A percentile compares a stretch with the other conserved stretches of the same genome.
Conservation (phyloP, 2,329 filamentous ascomycete species). For the Aspergillus sp. region DNA sequence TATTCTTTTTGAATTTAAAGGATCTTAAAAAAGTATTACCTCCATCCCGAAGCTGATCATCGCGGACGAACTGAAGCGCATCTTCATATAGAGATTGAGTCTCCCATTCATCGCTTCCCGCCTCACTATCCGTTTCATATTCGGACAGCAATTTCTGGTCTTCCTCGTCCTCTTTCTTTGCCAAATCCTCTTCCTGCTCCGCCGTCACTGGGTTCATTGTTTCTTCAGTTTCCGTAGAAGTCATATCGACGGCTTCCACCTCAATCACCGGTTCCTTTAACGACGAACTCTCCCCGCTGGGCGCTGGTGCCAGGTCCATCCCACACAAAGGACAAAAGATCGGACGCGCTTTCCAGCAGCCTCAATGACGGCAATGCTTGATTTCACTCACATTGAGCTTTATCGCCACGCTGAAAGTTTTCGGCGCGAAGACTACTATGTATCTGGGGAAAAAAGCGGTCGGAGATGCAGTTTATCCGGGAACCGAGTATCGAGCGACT, state of each 20-base stretch:
- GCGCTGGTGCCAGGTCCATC: slow-evolving; percentile 35
- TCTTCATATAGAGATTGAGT: slow-evolving; percentile 60
- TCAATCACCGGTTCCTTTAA: slow-evolving; percentile 31
- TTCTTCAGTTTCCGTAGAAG: slow-evolving; percentile 14
- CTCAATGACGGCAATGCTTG: slow-evolving; percentile 17
- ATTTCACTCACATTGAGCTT: slow-evolving; percentile 24
- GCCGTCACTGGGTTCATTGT: slow-evolving; percentile 20
- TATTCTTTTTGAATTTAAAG: not conserved
- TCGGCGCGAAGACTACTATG: slow-evolving; percentile 14
- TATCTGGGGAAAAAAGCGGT: slow-evolving; percentile 14
- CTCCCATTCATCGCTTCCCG: slow-evolving; percentile 48
- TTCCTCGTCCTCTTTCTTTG: slow-evolving; percentile 20
- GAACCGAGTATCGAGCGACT: slow-evolving; percentile 9
- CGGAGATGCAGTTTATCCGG: slow-evolving; percentile 26
- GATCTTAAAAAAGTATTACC: slow-evolving; percentile 23
- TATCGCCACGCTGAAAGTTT: slow-evolving; percentile 18
- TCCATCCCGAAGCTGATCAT: slow-evolving; percentile 44
- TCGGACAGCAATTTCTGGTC: slow-evolving; percentile 28
- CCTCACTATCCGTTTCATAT: slow-evolving; percentile 30
- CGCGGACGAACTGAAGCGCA: slow-evolving; percentile 51
- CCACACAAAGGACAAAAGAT: slow-evolving; percentile 21
- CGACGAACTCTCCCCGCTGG: slow-evolving; percentile 24
- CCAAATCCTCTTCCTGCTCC: slow-evolving; percentile 22
- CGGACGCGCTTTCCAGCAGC: slow-evolving; percentile 23
- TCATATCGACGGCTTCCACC: slow-evolving; percentile 28